Percentiles rank a stretch among this genome's conserved stretches.
phyloP scores from a whole-genome alignment of 2,329 filamentous ascomycete species.

The Calonectria leucothoes region DNA sequence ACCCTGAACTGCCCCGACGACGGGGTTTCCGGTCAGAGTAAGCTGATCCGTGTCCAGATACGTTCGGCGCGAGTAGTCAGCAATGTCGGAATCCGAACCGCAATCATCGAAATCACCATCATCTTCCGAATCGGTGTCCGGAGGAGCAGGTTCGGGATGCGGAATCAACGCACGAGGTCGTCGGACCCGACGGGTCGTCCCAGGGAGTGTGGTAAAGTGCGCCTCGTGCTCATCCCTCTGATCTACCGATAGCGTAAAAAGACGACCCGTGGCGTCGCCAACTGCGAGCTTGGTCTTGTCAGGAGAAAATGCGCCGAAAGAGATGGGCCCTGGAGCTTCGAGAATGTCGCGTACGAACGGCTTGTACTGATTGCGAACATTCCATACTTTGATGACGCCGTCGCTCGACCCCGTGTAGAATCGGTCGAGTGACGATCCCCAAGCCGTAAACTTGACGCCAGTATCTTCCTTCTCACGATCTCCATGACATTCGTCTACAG shows the following conservation, averaged over 20 bases:
- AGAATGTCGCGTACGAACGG: constrained; percentile 66
- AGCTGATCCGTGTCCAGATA: constrained; percentile 56
- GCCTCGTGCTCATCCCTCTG: constrained; percentile 52
- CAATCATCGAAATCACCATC: constrained; percentile 2
- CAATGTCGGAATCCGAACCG: constrained; percentile 29
- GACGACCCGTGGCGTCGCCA: constrained; percentile 70
- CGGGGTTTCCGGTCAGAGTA: constrained; percentile 54
- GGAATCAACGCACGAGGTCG: constrained; percentile 61
- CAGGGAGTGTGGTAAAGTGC: constrained; percentile 51
- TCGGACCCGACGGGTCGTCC: constrained; percentile 50
- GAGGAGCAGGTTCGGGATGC: constrained; percentile 62
- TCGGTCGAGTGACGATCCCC: constrained; percentile 67
- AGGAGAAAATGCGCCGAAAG: constrained; percentile 68
- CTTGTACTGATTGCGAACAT: constrained; percentile 58
- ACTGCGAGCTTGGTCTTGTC: constrained; percentile 66
- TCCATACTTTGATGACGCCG: constrained; percentile 72
- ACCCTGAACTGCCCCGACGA: constrained; percentile 68
- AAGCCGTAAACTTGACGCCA: constrained; percentile 73
- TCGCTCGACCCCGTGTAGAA: constrained; percentile 75
- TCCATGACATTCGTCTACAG: constrained; percentile 52
- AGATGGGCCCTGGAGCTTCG: constrained; percentile 66
- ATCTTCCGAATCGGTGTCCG: constrained; percentile 33
- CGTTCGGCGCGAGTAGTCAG: constrained; percentile 38
- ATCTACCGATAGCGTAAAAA: constrained; percentile 66
- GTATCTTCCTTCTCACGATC: constrained; percentile 67